Evolutionary conservation across 306 rosid genomes (phyloP).

Genomic region (Quercus mongolica): DNA sequence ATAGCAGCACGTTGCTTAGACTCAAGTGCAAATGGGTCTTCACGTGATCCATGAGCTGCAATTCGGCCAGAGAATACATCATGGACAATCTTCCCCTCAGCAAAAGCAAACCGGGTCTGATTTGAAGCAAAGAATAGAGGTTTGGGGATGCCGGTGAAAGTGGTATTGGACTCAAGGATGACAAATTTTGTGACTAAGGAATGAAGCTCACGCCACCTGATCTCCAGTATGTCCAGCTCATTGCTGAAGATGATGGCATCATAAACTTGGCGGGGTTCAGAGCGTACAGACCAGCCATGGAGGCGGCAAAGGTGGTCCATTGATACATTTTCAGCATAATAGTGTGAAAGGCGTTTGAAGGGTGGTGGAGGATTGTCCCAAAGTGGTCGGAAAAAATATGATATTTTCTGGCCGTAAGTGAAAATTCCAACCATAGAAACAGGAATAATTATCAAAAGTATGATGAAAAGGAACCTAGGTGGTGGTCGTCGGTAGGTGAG

Average conservation of each 20-base stretch:
- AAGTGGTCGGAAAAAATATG: slow-evolving; percentile 83
- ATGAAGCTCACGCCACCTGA: slow-evolving; percentile 78
- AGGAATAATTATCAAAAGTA: slow-evolving; percentile 41
- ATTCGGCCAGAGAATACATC: slow-evolving; percentile 45
- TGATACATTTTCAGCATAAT: slow-evolving; percentile 84
- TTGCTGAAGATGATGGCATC: slow-evolving; percentile 88
- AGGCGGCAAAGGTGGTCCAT: slow-evolving; percentile 76
- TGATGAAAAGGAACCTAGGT: slow-evolving; percentile 36
- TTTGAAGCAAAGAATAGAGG: slow-evolving; percentile 55
- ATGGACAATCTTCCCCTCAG: slow-evolving; percentile 46
- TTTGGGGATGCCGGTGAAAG: slow-evolving; percentile 85
- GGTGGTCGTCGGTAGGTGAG: slow-evolving; percentile 32
- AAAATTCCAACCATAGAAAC: slow-evolving; percentile 42
- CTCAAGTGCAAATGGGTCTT: slow-evolving; percentile 70
- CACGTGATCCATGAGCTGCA: slow-evolving; percentile 33
- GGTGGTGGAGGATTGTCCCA: slow-evolving; percentile 83
- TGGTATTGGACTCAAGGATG: slow-evolving; percentile 72
- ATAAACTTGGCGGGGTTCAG: slow-evolving; percentile 61
- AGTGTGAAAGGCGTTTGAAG: slow-evolving; percentile 65
- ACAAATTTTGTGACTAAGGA: slow-evolving; percentile 76
- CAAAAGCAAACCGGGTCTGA: slow-evolving; percentile 54
- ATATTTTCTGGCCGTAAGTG: slow-evolving; percentile 45
- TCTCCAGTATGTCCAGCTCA: slow-evolving; percentile 83
- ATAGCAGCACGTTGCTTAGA: slow-evolving; percentile 59
- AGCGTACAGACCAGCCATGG: slow-evolving; percentile 79